Conservation (phyloP, 75 land plant species). For the Pinus taeda region DNA sequence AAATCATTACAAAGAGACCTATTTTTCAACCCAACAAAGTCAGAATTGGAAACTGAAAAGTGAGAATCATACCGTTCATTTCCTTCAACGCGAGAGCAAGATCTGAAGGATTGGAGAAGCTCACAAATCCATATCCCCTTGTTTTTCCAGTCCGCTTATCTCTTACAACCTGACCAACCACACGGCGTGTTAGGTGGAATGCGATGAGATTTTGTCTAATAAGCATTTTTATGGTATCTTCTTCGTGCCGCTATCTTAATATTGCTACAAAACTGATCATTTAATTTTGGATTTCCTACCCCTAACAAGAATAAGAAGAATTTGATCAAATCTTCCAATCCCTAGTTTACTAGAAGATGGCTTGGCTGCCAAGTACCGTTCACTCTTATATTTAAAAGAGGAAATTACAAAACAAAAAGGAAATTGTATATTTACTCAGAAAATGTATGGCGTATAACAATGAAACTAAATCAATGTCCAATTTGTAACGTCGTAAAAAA, state of each 20-base stretch:
- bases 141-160: slow-evolving; percentile 99
- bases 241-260: background rate
- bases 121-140: slow-evolving; percentile 94
- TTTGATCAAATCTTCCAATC: background rate
- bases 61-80: slow-evolving; percentile 76
- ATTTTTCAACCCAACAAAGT: background rate
- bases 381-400: too few species aligned
- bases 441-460: background rate
- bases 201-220: background rate
- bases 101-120: slow-evolving; percentile 89
- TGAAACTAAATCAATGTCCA: background rate
- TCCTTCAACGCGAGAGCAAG: slow-evolving; percentile 89
- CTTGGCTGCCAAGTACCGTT: background rate
- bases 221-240: background rate
- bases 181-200: background rate
- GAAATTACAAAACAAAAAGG: too few species aligned
- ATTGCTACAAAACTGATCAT: background rate
- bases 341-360: background rate
- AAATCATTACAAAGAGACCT: background rate
- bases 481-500: background rate
- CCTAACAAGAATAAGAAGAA: background rate
- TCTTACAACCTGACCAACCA: slow-evolving; percentile 72
- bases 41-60: background rate
- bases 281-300: background rate
- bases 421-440: background rate